These are phyloP conservation scores for Lizonia empirigonia DNA, from an alignment of 2,329 filamentous ascomycete genomes.

Conservation along the genomic window DNA sequence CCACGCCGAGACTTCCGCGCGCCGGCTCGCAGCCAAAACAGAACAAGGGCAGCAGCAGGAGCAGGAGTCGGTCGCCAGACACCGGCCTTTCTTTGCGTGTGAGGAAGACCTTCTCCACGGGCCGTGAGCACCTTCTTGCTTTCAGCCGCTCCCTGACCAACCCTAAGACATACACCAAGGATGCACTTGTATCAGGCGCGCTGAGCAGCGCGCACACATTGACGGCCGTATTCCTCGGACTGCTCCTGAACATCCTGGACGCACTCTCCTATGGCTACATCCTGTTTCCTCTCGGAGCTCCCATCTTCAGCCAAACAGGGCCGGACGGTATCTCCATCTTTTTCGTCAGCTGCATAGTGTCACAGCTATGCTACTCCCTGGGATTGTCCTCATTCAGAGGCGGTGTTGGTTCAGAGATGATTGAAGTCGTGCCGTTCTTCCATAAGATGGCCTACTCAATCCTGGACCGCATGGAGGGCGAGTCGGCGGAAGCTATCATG, in stretches of 20 bases:
- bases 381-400: conserved; percentile 87
- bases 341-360: conserved; percentile 95
- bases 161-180: conserved; percentile 74
- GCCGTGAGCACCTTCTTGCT: conserved; percentile 28
- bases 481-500: conserved; percentile 83
- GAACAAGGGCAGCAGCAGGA: conserved; percentile 18
- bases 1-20: conserved; percentile 38
- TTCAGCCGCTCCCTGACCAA: conserved; percentile 53
- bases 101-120: conserved; percentile 23
- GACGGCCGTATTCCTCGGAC: conserved; percentile 84
- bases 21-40: conserved; percentile 24
- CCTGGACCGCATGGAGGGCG: conserved; percentile 74
- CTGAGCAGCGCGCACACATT: conserved; percentile 72
- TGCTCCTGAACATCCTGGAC: conserved; percentile 91
- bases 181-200: conserved; percentile 66
- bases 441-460: conserved; percentile 97
- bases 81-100: conserved; percentile 24
- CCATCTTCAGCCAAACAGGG: conserved; percentile 83
- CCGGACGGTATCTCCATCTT: conserved; percentile 98
- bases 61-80: conserved; percentile 31
- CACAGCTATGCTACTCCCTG: conserved; percentile 85
- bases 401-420: conserved; percentile 94
- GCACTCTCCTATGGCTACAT: conserved; percentile 91
- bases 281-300: conserved; percentile 86
- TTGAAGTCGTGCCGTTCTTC: conserved; percentile 98